Evolutionary conservation across 441 rosid species (phyloP), one percentile per base, ranked within the genome.

Genomic region (Daphne laureola): DNA sequence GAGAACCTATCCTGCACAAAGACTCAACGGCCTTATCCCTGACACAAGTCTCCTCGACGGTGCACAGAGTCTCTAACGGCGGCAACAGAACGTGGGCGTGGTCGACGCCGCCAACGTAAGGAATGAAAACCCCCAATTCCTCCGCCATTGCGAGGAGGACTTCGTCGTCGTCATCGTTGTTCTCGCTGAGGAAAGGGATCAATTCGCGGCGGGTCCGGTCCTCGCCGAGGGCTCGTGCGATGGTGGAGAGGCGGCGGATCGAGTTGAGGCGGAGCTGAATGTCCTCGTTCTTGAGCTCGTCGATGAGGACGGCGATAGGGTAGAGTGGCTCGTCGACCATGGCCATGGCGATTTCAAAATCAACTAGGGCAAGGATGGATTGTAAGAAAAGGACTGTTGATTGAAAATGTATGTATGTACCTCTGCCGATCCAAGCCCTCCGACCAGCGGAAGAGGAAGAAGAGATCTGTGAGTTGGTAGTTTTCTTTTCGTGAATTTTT

Each of bases 61-160:
- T 75, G 58, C 90, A 84, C 41, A 92, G 82, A 16, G 96, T 81
- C 71, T 89, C 97, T 47, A 92, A 61, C 0, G 98, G 98, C 1
- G 86, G 76, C 17, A 92, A 82, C 71, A 92, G 68, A 53, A 86
- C 87, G 72, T 83, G 74, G 4, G 98, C 90, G 49, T 74, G 67
- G 66, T 86, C 96, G 43, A 86, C 74, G 8, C 98, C 98, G n/a
- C 98, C 98, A 8, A 92, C 90, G 66, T 77, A 89, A 0, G 96
- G 96, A 61, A 92, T 80, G 59, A 92, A 92, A 50, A 81, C 92
- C 0, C 97, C 98, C 66, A 92, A 49, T 54, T 92, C 97, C 60
- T 83, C 98, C 0, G 97, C 96, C 92, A 89, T 81, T 4, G 96
- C 97, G 56, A 92, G 98, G 63, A 89, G 98, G 16, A 92, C 96